Evolutionary conservation across 306 rosid genomes (phyloP).

Genomic region (Malus fusca): DNA sequence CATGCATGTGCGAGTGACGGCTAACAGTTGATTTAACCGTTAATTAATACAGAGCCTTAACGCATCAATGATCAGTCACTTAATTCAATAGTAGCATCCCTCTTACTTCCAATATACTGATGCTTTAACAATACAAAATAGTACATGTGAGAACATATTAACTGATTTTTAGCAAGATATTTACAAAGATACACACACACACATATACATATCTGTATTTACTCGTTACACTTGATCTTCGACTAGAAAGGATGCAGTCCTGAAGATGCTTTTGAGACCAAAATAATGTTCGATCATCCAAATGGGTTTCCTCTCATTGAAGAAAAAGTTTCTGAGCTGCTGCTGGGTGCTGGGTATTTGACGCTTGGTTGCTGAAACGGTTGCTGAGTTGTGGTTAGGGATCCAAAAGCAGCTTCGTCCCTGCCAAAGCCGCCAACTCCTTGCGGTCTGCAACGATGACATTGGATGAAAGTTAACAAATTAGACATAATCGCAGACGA

Average conservation of each 20-base stretch:
- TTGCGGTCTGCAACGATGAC: conserved; percentile 27
- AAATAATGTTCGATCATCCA: conserved; percentile 26
- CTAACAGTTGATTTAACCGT: too few species aligned
- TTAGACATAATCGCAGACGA: neutral
- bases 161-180: neutral
- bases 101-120: neutral
- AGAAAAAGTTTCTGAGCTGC: conserved; percentile 21
- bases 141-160: neutral
- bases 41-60: neutral
- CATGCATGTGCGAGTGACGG: too few species aligned
- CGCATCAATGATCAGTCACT: too few species aligned
- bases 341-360: conserved; percentile 13
- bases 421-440: conserved; percentile 24
- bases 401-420: conserved; percentile 18
- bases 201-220: neutral
- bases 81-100: neutral
- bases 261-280: neutral
- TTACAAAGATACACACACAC: neutral
- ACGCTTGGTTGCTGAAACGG: conserved; percentile 25
- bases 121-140: neutral
- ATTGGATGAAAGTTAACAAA: neutral
- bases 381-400: conserved; percentile 25
- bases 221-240: neutral
- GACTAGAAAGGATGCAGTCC: neutral
- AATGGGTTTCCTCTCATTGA: conserved; percentile 61